Evolutionary conservation across 139 green algal species (phyloP), one percentile per base, ranked within the genome.

Genomic region (Zygnema circumcarinatum): DNA sequence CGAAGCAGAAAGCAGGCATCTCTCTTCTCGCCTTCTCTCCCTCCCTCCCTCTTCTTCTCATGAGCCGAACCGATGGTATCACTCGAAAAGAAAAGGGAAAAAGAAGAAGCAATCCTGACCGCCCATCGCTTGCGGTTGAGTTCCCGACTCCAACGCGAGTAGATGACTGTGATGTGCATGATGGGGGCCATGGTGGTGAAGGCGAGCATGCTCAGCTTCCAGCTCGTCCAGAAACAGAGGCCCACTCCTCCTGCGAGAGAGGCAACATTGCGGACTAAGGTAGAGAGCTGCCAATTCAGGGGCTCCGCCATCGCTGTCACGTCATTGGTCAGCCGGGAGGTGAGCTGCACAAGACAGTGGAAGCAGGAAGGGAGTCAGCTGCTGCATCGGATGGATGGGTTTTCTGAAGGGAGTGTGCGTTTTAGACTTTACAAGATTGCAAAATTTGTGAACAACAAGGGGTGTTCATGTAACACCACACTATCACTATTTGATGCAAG

Each of bases 151-250:
- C 90, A 93, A 36, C 75, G 69, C 1, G 90, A 93, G 82, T 93
- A 93, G 0, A 90, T 42, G 11, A 73, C 54, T 1, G 90, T 93
- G 41, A 93, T 80, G 79, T 92, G 84, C 62, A 90, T 90, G 62
- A 93, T 87, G 38, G 91, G 91, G 67, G 92, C 72, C 81, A 93
- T 87, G 36, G 90, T 93, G 31, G 91, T 93, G 69, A 93, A 93
- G 3, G 91, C 90, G 0, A 93, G 72, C 75, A 93, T 92, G 41
- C 74, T 85, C 16, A 93, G 89, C 75, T 92, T 90, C 91, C 91
- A 93, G 35, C 53, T 92, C 1, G 84, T 92, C 42, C 79, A 42
- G 87, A 93, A 93, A 62, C 85, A 93, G 56, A 93, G 72, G 20
- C 87, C 22, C 52, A 93, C n/a, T 32, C 91, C 91, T 74, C 91